Percentiles rank a stretch among this genome's conserved stretches.
phyloP scores from a whole-genome alignment of 345 rosid genomes.

The Geranium rotundifolium region DNA sequence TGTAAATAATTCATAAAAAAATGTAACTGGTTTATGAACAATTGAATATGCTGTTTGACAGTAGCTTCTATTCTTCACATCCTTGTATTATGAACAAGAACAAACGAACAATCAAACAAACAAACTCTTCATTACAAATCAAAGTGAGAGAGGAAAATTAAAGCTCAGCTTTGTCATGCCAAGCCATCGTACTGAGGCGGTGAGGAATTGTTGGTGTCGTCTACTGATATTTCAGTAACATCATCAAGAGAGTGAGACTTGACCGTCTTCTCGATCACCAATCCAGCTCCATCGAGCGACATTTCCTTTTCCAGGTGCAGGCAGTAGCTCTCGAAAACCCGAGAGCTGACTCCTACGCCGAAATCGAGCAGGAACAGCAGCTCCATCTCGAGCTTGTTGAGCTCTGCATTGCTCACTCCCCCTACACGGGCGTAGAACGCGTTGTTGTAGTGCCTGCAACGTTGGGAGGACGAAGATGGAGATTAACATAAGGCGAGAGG shows the following conservation, averaged over 20 bases:
- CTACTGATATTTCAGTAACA: conserved; percentile 15
- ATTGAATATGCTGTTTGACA: too few species aligned
- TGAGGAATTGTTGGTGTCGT: conserved; percentile 13
- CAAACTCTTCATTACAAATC: not conserved
- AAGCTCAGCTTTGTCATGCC: not conserved
- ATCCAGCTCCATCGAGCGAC: conserved; percentile 18
- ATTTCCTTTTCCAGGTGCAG: conserved; percentile 59
- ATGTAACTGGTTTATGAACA: too few species aligned
- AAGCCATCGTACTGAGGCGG: conserved; percentile 11
- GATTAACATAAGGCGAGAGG: too few species aligned
- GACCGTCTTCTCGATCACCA: conserved; percentile 10
- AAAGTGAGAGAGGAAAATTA: not conserved
- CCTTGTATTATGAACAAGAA: too few species aligned
- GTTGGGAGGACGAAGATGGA: too few species aligned
- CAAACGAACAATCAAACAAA: not conserved
- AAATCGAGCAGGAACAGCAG: conserved; percentile 75
- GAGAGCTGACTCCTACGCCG: conserved; percentile 38
- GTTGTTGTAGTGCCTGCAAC: conserved; percentile 65
- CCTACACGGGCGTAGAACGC: conserved; percentile 74
- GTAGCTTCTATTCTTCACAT: too few species aligned
- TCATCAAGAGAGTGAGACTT: conserved; percentile 11
- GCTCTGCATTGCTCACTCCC: conserved; percentile 71
- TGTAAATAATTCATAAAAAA: too few species aligned
- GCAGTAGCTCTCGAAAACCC: conserved; percentile 70
- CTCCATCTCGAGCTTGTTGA: conserved; percentile 71